Base-by-base conservation (phyloP, 75 land plant genomes). In the Chamaecyparis obtusa region DNA sequence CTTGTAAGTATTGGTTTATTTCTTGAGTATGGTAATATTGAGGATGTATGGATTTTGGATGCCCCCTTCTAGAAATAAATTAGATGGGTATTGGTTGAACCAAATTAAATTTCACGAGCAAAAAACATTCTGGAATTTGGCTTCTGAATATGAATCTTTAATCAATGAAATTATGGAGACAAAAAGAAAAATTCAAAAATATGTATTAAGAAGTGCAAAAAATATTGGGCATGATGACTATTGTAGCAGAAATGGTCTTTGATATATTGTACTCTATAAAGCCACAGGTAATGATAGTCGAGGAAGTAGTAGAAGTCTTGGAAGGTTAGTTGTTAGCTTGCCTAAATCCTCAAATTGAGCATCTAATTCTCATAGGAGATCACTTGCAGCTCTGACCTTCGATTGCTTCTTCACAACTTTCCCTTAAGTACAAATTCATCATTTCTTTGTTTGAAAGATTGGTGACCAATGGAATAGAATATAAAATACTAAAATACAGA, bases 191-290 rank as follows among this genome's bases (percentile, higher is more conserved):
- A 88, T 88, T 39, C 89, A 88, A 49, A 55, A n/a, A 5, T 69
- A 71, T 56, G 33, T 84, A 51, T 56, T 89, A 19, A 64, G 90
- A 14, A 69, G n/a, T 44, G 86, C 90, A n/a, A 36, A 89, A 41
- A 49, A 71, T 89, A 14, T 44, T 89, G 41, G 90, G 90, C n/a
- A 89, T 89, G 89, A 89, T 90, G 5, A 89, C 90, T 16, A 89
- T 90, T 41, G 90, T 85, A 49, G 90, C 90, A 49, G 90, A 86
- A 69, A 74, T 89, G 39, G 84, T 27, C 43, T 86, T 84, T 84
- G 87, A 84, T 54, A 71, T 89, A 44, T 85, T 89, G 74, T 76
- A 21, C 49, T 41, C 86, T 2, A 24, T 89, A 49, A 87, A 84
- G 19, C 89, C 90, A 71, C 69, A 81, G 56, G 88, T 89, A 2